Conservation (phyloP, 176 grass and related monocot genomes). For the Calamus simplicifolius region DNA sequence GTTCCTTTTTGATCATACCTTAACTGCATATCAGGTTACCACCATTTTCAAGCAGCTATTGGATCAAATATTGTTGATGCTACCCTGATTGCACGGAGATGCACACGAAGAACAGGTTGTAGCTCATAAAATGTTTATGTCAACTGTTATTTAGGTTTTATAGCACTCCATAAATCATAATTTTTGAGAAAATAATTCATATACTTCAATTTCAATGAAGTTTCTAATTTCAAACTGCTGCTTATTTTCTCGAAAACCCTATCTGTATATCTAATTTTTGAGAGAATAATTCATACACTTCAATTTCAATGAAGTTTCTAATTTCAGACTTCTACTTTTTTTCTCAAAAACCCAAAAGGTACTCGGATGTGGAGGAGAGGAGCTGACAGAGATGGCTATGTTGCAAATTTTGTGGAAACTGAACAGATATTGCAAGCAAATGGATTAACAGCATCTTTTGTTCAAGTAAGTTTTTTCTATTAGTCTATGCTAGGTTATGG, state of each 20-base stretch:
- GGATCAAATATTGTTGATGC: slow-evolving; percentile 59
- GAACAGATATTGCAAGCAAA: slow-evolving; percentile 84
- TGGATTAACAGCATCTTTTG: slow-evolving; percentile 80
- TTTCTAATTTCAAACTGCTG: too few relatives aligned
- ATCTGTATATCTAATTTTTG: too few relatives aligned
- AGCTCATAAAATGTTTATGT: neutral
- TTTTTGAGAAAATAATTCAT: too few relatives aligned
- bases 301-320: too few relatives aligned
- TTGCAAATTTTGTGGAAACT: slow-evolving; percentile 86
- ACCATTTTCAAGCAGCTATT: slow-evolving; percentile 77
- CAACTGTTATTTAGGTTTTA: too few relatives aligned
- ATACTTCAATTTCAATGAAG: too few relatives aligned
- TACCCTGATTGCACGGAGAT: slow-evolving; percentile 83
- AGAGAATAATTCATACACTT: too few relatives aligned
- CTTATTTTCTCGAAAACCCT: neutral
- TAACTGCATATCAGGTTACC: slow-evolving; percentile 79
- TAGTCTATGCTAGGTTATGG: neutral
- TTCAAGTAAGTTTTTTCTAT: slow-evolving; percentile 56
- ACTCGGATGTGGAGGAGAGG: slow-evolving; percentile 95
- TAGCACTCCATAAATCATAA: too few relatives aligned
- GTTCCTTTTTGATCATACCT: slow-evolving; percentile 21
- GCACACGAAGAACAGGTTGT: slow-evolving; percentile 79
- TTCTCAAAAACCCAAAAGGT: slow-evolving; percentile 30
- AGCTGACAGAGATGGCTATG: slow-evolving; percentile 76
- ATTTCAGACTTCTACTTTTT: too few relatives aligned